Conservation (phyloP, 2,329 filamentous ascomycete genomes). For the Bipolaris cookei region DNA sequence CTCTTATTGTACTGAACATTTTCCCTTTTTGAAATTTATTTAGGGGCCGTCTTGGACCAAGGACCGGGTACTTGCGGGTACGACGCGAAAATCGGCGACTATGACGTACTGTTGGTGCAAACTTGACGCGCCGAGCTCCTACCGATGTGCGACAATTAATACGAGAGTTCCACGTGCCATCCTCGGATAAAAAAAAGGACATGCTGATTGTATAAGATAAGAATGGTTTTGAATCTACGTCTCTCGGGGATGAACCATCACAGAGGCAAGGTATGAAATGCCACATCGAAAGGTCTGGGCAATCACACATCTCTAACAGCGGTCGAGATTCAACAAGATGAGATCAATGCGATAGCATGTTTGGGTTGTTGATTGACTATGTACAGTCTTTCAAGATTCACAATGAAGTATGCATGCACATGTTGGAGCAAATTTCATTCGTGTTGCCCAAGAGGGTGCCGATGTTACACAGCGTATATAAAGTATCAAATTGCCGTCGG, state of each 20-base stretch:
- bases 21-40: background rate
- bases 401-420: background rate
- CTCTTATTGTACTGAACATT: background rate
- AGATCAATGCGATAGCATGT: background rate
- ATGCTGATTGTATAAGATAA: background rate
- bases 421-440: background rate
- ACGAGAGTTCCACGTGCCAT: background rate
- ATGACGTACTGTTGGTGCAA: constrained; percentile 30
- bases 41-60: constrained; percentile 8
- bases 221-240: background rate
- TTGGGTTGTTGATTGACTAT: too few relatives aligned
- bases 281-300: background rate
- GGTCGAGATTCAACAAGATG: background rate
- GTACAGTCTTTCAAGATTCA: too few relatives aligned
- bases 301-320: background rate
- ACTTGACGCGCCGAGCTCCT: constrained; percentile 16
- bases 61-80: constrained; percentile 25
- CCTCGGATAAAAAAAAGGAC: background rate
- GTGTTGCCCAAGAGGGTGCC: background rate
- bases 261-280: background rate
- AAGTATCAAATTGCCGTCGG: background rate
- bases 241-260: background rate
- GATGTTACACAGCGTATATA: too few relatives aligned
- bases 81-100: constrained; percentile 9
- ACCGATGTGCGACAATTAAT: background rate